These are phyloP conservation scores for Aspergillus udagawae DNA, from an alignment of 2,329 filamentous ascomycete species.

Conservation along the genomic window DNA sequence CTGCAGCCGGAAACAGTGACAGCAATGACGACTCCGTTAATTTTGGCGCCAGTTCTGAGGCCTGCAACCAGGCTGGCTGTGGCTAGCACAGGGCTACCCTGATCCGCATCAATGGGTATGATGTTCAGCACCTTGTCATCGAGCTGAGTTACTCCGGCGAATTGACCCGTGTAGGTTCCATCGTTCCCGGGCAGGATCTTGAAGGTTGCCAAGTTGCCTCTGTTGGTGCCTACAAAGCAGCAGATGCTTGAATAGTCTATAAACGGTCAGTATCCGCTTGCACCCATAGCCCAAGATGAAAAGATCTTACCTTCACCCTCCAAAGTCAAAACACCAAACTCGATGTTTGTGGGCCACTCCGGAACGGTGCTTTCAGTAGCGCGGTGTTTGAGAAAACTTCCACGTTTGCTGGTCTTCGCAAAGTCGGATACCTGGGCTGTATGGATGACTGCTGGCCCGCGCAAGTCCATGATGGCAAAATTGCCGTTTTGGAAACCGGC, in stretches of 20 bases:
- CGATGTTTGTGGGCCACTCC: conserved; percentile 77
- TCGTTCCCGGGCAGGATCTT: conserved; percentile 73
- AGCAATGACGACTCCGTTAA: conserved; percentile 76
- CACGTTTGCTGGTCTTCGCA: conserved; percentile 68
- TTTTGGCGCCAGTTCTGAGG: conserved; percentile 67
- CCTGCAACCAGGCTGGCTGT: conserved; percentile 71
- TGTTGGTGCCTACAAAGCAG: conserved; percentile 84
- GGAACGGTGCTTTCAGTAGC: conserved; percentile 45
- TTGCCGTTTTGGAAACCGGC: conserved; percentile 80
- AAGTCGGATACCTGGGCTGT: conserved; percentile 70
- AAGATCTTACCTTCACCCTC: conserved; percentile 68
- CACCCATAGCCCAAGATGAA: background rate
- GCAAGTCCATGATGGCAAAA: conserved; percentile 78
- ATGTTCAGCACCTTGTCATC: conserved; percentile 71
- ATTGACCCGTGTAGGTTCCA: conserved; percentile 67
- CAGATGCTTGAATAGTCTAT: conserved; percentile 84
- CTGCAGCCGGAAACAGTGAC: conserved; percentile 72
- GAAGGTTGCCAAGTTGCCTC: conserved; percentile 81
- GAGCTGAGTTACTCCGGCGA: conserved; percentile 64
- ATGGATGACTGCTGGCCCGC: conserved; percentile 81
- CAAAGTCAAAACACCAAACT: conserved; percentile 90
- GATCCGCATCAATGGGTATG: conserved; percentile 72
- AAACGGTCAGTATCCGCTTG: conserved; percentile 19
- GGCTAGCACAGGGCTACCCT: conserved; percentile 70
- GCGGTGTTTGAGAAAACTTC: conserved; percentile 62